Percentiles rank a stretch among this genome's conserved stretches.
phyloP scores from a whole-genome alignment of 768 basidiomycete genomes.

The Leucosporidium scottii region DNA sequence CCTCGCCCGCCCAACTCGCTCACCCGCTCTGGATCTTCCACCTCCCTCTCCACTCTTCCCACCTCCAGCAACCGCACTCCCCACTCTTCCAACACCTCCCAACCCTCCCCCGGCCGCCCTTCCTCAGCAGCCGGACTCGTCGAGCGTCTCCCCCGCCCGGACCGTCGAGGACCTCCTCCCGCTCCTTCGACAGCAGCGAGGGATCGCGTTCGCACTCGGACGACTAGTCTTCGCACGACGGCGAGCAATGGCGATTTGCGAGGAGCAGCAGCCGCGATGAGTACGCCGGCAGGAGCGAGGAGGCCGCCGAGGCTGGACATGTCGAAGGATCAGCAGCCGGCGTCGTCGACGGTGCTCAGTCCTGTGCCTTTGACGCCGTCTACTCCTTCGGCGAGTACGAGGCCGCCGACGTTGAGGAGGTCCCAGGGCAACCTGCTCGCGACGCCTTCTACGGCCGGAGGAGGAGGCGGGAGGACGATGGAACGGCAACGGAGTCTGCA shows the following conservation, averaged over 20 bases:
- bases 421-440: slow-evolving; percentile 16
- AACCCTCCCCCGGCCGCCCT: not conserved
- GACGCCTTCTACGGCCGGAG: not conserved
- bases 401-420: slow-evolving; percentile 3
- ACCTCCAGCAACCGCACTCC: not conserved
- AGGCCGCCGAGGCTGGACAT: slow-evolving; percentile 5
- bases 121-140: not conserved
- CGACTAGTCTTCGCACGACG: slow-evolving; percentile 4
- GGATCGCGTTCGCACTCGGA: slow-evolving; percentile 8
- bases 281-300: not conserved
- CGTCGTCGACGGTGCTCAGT: not conserved
- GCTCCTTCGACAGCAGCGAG: slow-evolving; percentile 23
- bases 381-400: not conserved
- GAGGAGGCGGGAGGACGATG: slow-evolving; percentile 1
- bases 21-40: not conserved
- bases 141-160: not conserved
- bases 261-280: too few species aligned
- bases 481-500: slow-evolving; percentile 16
- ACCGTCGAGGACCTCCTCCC: slow-evolving; percentile 16
- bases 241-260: not conserved
- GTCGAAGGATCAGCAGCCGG: not conserved
- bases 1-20: not conserved
- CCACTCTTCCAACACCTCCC: not conserved
- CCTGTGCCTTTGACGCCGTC: slow-evolving; percentile 5
- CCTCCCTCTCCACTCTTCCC: not conserved